These are phyloP conservation scores for Volvariella volvacea DNA, from an alignment of 1,284 basidiomycete species.

Conservation along the genomic window DNA sequence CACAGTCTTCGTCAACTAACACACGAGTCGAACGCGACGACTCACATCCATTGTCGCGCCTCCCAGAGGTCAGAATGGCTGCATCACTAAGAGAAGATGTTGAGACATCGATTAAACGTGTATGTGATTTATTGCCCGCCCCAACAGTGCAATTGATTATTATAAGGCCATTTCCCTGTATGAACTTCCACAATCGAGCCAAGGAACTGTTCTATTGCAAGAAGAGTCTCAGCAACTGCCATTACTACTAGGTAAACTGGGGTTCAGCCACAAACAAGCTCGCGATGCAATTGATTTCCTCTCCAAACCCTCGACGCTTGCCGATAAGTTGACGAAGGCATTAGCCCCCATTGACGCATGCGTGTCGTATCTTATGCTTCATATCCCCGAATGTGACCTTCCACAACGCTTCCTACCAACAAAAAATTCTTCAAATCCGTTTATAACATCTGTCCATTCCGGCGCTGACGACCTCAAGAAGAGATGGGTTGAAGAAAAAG, in stretches of 20 bases:
- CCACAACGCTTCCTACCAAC: constrained; percentile 57
- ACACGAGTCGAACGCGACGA: constrained; percentile 13
- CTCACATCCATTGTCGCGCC: constrained; percentile 52
- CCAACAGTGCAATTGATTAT: constrained; percentile 7
- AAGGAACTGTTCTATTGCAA: constrained; percentile 39
- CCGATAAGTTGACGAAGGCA: constrained; percentile 42
- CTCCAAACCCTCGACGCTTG: constrained; percentile 43
- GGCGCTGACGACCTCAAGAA: constrained; percentile 60
- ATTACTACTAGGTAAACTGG: constrained; percentile 45
- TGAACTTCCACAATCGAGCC: constrained; percentile 43
- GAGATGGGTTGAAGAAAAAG: constrained; percentile 80
- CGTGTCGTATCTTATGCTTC: constrained; percentile 71
- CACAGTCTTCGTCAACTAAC: constrained; percentile 31
- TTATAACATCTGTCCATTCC: constrained; percentile 55
- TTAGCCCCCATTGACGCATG: constrained; percentile 56
- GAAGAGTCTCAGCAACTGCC: constrained; percentile 32
- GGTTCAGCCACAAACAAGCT: constrained; percentile 48
- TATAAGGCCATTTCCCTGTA: constrained; percentile 44
- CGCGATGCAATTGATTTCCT: constrained; percentile 45
- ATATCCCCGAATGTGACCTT: constrained; percentile 75
- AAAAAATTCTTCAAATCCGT: constrained; percentile 62
- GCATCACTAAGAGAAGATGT: constrained; percentile 70
- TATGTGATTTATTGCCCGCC: constrained; percentile 17
- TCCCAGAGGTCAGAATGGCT: constrained; percentile 86
- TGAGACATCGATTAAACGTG: constrained; percentile 79